Evolutionary conservation across 768 basidiomycete genomes (phyloP), one percentile per base, ranked within the genome.

Genomic region (Leucogyrophana mollusca): DNA sequence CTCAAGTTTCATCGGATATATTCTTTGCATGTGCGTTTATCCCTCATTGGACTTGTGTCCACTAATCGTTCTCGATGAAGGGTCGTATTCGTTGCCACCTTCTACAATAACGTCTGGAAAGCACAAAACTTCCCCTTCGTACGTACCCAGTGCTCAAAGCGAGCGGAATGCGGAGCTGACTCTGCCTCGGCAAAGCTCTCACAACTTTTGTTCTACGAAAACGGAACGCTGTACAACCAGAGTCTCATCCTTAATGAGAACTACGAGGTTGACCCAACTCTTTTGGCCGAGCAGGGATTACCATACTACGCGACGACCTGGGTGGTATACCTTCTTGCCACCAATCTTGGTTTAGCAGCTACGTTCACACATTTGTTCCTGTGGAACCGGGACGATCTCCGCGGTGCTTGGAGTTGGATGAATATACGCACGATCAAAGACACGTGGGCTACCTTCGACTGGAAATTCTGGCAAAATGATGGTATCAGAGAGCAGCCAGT

Each of bases 111-210:
- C 48, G 63, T 73, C 9, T 85, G 82, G 82, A 60, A 76, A 36
- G 75, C 74, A 1, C 74, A 79, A 54, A 74, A 69, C 54, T 82
- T 84, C 67, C 83, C 83, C 1, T 82, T 82, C 64, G 70, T 73
- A 54, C 25, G 61, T 44, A 23, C 13, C 30, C 13, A 14, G 10
- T 25, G 30, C 8, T 13, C 32, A 3, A 4, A 37, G 27, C 23
- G n/a, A 34, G 27, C 6, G 13, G 11, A 17, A 2, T 5, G 17
- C 43, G 9, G 33, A 9, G 9, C 30, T 34, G 16, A 16, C 55
- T 14, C 49, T 24, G 23, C 4, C n/a, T 10, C 52, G 70, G 8
- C 21, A 2, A 22, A 64, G 64, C 60, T 80, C 13, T 73, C 75
- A 2, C 79, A 80, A 51, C 58, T 65, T 4, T 56, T 80, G 10